Base-by-base conservation (phyloP, 139 green algal species). In the Picochlorum sp. region DNA sequence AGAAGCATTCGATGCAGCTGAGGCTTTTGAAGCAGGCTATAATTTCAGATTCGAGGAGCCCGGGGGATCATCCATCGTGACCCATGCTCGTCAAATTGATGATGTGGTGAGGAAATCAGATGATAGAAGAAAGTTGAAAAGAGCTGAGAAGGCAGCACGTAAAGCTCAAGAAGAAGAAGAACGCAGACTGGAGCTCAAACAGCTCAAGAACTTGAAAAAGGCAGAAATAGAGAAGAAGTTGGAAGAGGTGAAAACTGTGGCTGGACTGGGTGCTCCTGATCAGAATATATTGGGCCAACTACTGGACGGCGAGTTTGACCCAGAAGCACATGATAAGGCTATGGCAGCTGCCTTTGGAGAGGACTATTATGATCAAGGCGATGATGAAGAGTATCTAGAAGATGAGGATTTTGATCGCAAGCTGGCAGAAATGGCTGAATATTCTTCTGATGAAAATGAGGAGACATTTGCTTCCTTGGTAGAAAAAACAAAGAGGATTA, bases 21-120 rank as follows among this genome's bases (percentile, higher is more conserved):
- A 96, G 32, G 31, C 61, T 7, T 97, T 90, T 65, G 91, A 98
- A 73, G 69, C 74, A 4, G 37, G 45, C 4, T 97, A 93, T 64
- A 98, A 97, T 74, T 97, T 96, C 76, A 74, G 91, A 59, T 94
- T 72, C 32, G 75, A 77, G 81, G 88, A 97, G 72, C 80, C 82
- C 0, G 85, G 83, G 2, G 64, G 45, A 0, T 66, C 58, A 16
- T 36, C 70, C 25, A 79, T 97, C 20, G 59, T 81, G 5, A 86
- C 70, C 12, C 78, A 95, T 63, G 78, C 90, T 3, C 77, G 90
- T 29, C 26, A 72, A 36, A 72, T 87, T 18, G 74, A 85, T 50
- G 78, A 67, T 63, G 77, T 57, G 14, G 70, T 94, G 52, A 69
- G 88, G 5, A 75, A 85, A 53, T 57, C 61, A 33, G 85, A 95